Evolutionary conservation across 257 asterid genomes (phyloP).

Genomic region (Buddleja alternifolia): DNA sequence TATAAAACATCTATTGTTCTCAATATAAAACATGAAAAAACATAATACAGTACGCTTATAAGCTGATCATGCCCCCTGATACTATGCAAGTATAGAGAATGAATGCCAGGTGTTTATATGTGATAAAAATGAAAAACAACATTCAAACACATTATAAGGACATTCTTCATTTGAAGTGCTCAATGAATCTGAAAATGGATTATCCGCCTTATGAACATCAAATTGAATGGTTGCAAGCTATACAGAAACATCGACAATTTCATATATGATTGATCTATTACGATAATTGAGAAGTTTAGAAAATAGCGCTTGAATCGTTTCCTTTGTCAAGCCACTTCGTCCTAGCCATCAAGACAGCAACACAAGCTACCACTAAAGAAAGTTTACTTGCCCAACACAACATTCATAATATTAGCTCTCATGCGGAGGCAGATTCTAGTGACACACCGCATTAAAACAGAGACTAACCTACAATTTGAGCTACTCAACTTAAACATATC

Average conservation of each 20-base stretch:
- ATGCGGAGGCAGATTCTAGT: neutral
- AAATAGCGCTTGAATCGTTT: too few species aligned
- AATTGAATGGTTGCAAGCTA: neutral
- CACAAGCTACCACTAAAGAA: too few species aligned
- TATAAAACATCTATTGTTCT: neutral
- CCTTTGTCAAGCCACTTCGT: too few species aligned
- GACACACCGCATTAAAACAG: neutral
- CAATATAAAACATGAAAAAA: too few species aligned
- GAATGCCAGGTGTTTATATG: neutral
- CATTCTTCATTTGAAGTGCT: constrained; percentile 21
- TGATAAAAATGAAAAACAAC: neutral
- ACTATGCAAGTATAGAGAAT: neutral
- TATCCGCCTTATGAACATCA: constrained; percentile 14
- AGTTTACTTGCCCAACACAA: neutral
- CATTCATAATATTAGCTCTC: neutral
- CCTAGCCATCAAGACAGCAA: too few species aligned
- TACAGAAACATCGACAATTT: too few species aligned
- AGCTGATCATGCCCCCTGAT: constrained; percentile 5
- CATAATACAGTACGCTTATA: neutral
- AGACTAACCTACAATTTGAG: constrained; percentile 10
- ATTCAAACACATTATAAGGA: neutral
- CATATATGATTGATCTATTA: too few species aligned
- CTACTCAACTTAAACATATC: constrained; percentile 15
- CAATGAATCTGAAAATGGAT: constrained; percentile 1
- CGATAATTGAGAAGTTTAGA: too few species aligned